Evolutionary conservation across 2,329 filamentous ascomycete species (phyloP).

Genomic region (Penicillium concentricum): DNA sequence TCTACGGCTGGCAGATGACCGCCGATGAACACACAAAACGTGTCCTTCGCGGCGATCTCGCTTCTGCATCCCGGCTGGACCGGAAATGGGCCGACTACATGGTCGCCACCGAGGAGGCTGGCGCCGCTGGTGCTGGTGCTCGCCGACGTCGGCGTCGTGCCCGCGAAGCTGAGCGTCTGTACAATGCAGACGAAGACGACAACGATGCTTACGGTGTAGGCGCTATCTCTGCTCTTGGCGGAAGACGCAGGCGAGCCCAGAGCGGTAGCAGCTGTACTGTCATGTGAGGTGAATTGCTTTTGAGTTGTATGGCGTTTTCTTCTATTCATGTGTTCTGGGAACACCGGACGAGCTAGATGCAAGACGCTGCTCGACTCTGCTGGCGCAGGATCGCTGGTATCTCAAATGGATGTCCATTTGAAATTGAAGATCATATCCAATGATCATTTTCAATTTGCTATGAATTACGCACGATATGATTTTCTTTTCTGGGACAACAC

Average conservation of each 20-base stretch:
- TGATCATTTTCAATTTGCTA: not conserved
- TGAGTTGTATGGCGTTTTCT: not conserved
- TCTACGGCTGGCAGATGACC: conserved; percentile 92
- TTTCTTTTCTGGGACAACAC: not conserved
- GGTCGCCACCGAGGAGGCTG: conserved; percentile 85
- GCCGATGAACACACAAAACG: conserved; percentile 91
- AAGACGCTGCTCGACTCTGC: not conserved
- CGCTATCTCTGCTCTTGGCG: conserved; percentile 41
- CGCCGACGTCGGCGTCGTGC: conserved; percentile 73
- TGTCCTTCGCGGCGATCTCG: conserved; percentile 73
- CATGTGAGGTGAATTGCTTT: conserved; percentile 55
- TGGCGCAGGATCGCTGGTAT: conserved; percentile 19
- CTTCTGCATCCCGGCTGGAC: conserved; percentile 74
- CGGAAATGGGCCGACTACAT: conserved; percentile 92
- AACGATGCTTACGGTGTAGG: conserved; percentile 42
- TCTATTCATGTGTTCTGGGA: not conserved
- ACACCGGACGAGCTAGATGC: not conserved
- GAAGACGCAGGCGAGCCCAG: conserved; percentile 60
- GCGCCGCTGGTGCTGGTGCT: conserved; percentile 57
- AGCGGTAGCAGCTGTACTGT: conserved; percentile 62
- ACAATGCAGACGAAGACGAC: conserved; percentile 77
- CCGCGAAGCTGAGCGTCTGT: conserved; percentile 75
- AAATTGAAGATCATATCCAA: not conserved
- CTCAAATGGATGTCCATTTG: not conserved
- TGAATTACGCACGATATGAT: conserved; percentile 6